phyloP scores from a whole-genome alignment of 2,329 filamentous ascomycete species.

The Penicillium fuscoglaucum region DNA sequence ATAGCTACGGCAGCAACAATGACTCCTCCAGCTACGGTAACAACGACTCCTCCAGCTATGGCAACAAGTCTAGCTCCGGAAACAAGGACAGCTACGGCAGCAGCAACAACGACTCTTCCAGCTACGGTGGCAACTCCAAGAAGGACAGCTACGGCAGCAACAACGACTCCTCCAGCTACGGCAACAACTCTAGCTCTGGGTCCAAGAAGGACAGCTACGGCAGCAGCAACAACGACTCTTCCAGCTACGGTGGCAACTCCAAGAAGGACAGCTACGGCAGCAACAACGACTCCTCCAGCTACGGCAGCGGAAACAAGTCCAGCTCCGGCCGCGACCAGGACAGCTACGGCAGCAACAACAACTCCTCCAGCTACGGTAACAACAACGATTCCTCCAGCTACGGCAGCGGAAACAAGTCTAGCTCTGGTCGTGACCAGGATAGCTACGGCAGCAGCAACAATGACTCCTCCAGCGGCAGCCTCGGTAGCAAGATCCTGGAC shows the following conservation, averaged over 20 bases:
- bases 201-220: neutral
- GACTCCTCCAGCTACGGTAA: neutral
- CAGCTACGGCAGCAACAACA: neutral
- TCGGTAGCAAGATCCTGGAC: neutral
- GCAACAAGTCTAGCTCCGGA: neutral
- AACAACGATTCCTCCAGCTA: neutral
- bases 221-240: neutral
- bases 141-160: neutral
- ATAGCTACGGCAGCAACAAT: slow-evolving; percentile 1
- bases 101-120: neutral
- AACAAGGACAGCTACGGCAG: neutral
- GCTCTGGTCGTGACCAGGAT: neutral
- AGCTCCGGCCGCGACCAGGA: neutral
- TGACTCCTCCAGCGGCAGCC: neutral
- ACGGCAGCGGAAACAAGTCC: neutral
- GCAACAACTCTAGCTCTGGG: too few relatives aligned
- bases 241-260: too few relatives aligned
- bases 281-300: neutral
- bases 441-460: neutral
- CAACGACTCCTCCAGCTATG: neutral
- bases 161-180: too few relatives aligned
- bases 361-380: neutral
- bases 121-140: too few relatives aligned
- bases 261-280: neutral
- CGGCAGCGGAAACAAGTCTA: neutral